Conservation (phyloP, 2,329 filamentous ascomycete species). For the Monosporascus ibericus region DNA sequence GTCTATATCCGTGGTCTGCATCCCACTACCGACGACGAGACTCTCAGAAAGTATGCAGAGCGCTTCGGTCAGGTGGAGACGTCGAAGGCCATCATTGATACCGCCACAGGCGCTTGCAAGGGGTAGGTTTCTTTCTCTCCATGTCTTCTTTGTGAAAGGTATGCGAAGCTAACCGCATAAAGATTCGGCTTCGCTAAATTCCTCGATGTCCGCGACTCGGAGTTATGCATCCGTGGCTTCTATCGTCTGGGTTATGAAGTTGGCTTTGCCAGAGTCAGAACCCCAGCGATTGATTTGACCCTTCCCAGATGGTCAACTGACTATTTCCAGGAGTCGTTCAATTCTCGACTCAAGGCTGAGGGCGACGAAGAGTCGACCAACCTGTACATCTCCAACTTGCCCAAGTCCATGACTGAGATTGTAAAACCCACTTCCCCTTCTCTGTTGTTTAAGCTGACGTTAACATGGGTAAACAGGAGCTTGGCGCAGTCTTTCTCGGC, state of each 20-base stretch:
- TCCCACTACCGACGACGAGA: slow-evolving; percentile 89
- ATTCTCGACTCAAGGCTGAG: slow-evolving; percentile 94
- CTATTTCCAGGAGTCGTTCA: slow-evolving; percentile 78
- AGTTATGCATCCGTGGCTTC: slow-evolving; percentile 94
- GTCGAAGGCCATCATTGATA: slow-evolving; percentile 97
- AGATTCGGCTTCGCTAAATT: slow-evolving; percentile 99
- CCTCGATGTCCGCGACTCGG: slow-evolving; percentile 77
- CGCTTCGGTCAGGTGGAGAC: slow-evolving; percentile 93
- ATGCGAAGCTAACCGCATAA: slow-evolving; percentile 21
- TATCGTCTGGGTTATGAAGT: slow-evolving; percentile 94
- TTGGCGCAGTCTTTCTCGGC: slow-evolving; percentile 70
- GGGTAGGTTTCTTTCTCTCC: slow-evolving; percentile 53
- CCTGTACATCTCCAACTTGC: slow-evolving; percentile 95
- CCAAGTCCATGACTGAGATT: slow-evolving; percentile 84
- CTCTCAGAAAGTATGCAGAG: slow-evolving; percentile 72
- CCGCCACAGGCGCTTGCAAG: slow-evolving; percentile 89
- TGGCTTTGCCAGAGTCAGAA: slow-evolving; percentile 81
- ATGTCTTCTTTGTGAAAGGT: slow-evolving; percentile 1
- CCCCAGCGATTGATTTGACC: slow-evolving; percentile 1
- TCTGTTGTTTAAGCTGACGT: slow-evolving; percentile 5
- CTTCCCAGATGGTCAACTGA: slow-evolving; percentile 10
- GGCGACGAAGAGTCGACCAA: slow-evolving; percentile 88
- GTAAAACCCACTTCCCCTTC: slow-evolving; percentile 34
- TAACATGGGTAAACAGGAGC: slow-evolving; percentile 45
- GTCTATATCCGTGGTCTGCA: slow-evolving; percentile 97